Conservation (phyloP, 1,284 basidiomycete genomes). For the Leccinum subatratum region DNA sequence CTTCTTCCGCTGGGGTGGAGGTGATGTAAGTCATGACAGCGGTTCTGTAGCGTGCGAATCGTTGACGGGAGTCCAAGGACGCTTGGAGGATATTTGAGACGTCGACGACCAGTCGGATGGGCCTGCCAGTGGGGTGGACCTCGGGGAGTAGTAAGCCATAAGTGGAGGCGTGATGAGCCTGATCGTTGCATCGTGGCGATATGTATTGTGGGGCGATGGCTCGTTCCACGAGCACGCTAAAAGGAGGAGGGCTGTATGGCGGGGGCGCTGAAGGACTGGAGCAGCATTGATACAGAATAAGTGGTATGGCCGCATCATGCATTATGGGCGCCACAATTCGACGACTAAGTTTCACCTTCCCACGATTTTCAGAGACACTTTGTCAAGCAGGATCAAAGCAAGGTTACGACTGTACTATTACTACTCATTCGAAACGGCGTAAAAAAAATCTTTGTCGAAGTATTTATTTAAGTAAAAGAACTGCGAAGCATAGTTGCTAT, state of each 20-base stretch:
- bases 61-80: conserved; percentile 63
- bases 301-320: no score
- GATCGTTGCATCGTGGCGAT: conserved; percentile 63
- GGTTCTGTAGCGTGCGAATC: conserved; percentile 27
- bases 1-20: conserved; percentile 50
- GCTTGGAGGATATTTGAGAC: conserved; percentile 71
- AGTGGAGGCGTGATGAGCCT: conserved; percentile 70
- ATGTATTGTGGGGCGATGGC: conserved; percentile 62
- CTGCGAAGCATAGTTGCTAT: no score
- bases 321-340: no score
- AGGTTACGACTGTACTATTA: no score
- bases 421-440: no score
- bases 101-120: conserved; percentile 67
- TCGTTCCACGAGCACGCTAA: conserved; percentile 59
- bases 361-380: no score
- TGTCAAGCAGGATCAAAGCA: no score
- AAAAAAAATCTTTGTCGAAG: no score
- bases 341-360: no score
- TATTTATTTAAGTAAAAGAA: no score
- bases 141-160: conserved; percentile 57
- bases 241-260: conserved; percentile 43
- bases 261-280: conserved; percentile 22
- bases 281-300: no score
- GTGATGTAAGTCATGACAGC: conserved; percentile 27
- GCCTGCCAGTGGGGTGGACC: conserved; percentile 66